Base-by-base conservation (phyloP, 108 stramenopile species). In the Discostella pseudostelligera region DNA sequence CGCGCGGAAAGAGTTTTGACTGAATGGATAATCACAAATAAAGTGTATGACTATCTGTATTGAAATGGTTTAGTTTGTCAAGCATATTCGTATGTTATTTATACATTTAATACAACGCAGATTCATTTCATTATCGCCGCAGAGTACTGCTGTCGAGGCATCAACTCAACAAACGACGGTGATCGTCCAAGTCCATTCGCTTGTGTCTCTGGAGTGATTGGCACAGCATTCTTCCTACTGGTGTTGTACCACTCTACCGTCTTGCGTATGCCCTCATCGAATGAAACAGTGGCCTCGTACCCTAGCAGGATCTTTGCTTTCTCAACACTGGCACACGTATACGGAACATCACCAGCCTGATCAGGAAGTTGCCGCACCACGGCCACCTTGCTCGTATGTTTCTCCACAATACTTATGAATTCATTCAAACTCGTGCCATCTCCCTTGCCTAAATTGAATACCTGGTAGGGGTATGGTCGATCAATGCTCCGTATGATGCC, bases 271-370 rank as follows among this genome's bases (percentile, higher is more conserved):
- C 97, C 97, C 43, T 96, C 95, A 42, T 90, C 84, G 72, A 98
- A 91, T 22, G 84, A 22, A n/a, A 96, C 88, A 61, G 74, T 66
- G n/a, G 97, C 87, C 61, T 60, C 62, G 67, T 96, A 98, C 14
- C 93, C 96, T n/a, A 98, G 79, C 55, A 95, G 46, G 13, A 44
- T 43, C 7, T 67, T 58, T 11, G 95, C 95, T 81, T 96, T 96
- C 37, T 80, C 64, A 24, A 93, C 86, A 81, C 96, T 86, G 21
- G 95, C 94, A 80, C 90, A 95, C 2, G 95, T 96, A 69, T 85
- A 83, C 5, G 94, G 94, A 1, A 96, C 97, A 70, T 98, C 97
- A 20, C 97, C 97, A 0, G 97, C 92, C 75, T 96, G 97, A 44
- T 90, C 93, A 20, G 96, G 96, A 9, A 93, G 64, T 10, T 85